Evolutionary conservation across 805 yeast genomes (phyloP).

Genomic region (Pichia ethanolica): DNA sequence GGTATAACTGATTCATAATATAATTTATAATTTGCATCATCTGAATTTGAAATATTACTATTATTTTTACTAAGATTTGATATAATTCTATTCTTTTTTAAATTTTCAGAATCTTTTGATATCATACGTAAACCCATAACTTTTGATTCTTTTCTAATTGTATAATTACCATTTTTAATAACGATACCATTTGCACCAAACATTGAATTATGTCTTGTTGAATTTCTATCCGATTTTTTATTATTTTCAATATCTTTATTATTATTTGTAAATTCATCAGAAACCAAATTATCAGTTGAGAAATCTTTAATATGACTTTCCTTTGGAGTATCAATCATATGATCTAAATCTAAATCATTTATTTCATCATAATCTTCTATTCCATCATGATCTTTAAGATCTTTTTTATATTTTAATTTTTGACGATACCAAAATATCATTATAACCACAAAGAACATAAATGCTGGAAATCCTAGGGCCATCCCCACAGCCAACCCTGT

Average conservation of each 20-base stretch:
- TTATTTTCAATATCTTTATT: background rate
- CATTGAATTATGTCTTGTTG: background rate
- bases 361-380: conserved; percentile 31
- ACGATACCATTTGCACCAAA: background rate
- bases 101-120: background rate
- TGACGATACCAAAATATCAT: conserved; percentile 32
- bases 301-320: background rate
- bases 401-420: conserved; percentile 31
- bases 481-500: conserved; percentile 41
- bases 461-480: conserved; percentile 47
- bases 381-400: conserved; percentile 28
- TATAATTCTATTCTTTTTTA: background rate
- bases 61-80: background rate
- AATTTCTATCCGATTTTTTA: background rate
- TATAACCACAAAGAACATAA: conserved; percentile 30
- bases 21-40: conserved; percentile 11
- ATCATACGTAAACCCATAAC: conserved; percentile 21
- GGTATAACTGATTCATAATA: conserved; percentile 30
- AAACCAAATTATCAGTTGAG: background rate
- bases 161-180: conserved; percentile 6
- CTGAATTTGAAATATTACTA: conserved; percentile 1
- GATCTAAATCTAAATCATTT: conserved; percentile 31
- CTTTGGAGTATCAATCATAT: conserved; percentile 15
- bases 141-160: conserved; percentile 18
- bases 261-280: background rate